These are phyloP conservation scores for Fraxinus quadrangulata DNA, from an alignment of 257 asterid species.

Conservation along the genomic window DNA sequence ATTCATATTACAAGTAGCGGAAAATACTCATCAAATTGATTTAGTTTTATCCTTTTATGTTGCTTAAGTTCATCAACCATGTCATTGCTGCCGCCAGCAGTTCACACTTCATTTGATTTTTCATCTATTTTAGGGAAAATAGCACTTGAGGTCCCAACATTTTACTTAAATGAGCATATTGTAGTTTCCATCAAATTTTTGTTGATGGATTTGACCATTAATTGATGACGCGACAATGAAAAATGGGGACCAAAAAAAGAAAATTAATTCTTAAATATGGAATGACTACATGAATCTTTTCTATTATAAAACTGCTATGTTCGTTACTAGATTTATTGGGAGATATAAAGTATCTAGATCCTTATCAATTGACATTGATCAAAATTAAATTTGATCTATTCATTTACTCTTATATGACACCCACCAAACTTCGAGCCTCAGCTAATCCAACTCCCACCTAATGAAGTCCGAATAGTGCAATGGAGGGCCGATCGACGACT, in stretches of 20 bases:
- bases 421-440: too few relatives aligned
- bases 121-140: not conserved
- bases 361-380: too few relatives aligned
- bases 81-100: not conserved
- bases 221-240: not conserved
- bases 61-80: constrained; percentile 20
- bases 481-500: too few relatives aligned
- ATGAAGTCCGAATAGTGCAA: too few relatives aligned
- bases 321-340: too few relatives aligned
- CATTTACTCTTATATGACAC: too few relatives aligned
- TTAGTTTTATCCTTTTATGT: constrained; percentile 16
- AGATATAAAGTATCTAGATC: too few relatives aligned
- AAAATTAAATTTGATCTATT: too few relatives aligned
- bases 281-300: too few relatives aligned
- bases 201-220: not conserved
- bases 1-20: constrained; percentile 13
- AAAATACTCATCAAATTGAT: constrained; percentile 21
- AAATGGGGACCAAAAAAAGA: not conserved
- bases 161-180: not conserved
- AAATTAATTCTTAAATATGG: too few relatives aligned
- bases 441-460: too few relatives aligned
- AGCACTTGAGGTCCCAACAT: not conserved
- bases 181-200: not conserved
- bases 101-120: not conserved
- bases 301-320: too few relatives aligned